Base-by-base conservation (phyloP, 2,329 filamentous ascomycete genomes). In the Ramichloridium luteum region DNA sequence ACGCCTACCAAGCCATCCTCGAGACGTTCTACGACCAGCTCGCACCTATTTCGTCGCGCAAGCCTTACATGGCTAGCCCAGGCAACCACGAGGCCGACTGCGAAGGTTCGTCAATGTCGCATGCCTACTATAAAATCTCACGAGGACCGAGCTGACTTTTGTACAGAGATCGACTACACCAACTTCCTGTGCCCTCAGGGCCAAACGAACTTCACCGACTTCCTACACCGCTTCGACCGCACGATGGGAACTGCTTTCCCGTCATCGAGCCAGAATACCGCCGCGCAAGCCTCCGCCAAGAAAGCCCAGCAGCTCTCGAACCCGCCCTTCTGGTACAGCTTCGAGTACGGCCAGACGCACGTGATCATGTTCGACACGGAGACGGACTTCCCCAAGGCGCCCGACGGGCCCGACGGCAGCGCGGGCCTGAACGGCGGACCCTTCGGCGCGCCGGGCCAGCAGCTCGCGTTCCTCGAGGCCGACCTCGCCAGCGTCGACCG, bases 11-110 rank as follows among this genome's bases (percentile, higher is more conserved):
- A 37, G 62, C 67, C 13, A 73, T 73, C 39, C 51, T 71, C 1
- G 67, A 74, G 44, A 57, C 65, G 31, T 73, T 74, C 47, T 74
- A 70, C 53, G 54, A 59, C 31, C 66, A 73, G 41, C 58, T 73
- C 0, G 63, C 65, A 0, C 67, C 70, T 3, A 64, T 75, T 30
- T 47, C 70, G 2, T 60, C 55, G 12, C 61, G 63, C 28, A 72
- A 73, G 49, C 54, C 61, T 0, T 76, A 74, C 57, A 70, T 70
- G 67, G 62, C 60, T 5, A 59, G 58, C 12, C 68, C 68, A 0
- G 72, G 72, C 1, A 76, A 75, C 49, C 71, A 76, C 48, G 72
- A 75, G 47, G 69, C 70, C 1, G 53, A 57, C 26, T 74, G 70
- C 46, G 46, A 57, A 35, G n/a, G n/a, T n/a, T n/a, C n/a, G n/a